phyloP scores from a whole-genome alignment of 2,329 filamentous ascomycete genomes.

The Botryotinia globosa region DNA sequence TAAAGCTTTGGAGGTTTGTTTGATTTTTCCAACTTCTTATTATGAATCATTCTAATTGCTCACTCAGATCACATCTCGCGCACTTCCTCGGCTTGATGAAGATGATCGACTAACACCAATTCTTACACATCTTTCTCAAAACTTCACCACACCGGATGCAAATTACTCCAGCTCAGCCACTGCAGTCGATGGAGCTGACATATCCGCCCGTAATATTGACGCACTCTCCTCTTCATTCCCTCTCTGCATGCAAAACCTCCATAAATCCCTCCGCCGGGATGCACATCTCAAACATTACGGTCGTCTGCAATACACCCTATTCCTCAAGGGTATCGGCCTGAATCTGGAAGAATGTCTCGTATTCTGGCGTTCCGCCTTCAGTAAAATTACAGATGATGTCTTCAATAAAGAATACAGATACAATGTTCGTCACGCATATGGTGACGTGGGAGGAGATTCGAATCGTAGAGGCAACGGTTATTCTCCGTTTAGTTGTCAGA shows the following conservation, averaged over 20 bases:
- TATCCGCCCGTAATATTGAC: conserved; percentile 78
- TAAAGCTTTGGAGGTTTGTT: conserved; percentile 77
- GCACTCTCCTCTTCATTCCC: conserved; percentile 78
- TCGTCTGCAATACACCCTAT: conserved; percentile 90
- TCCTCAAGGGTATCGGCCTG: conserved; percentile 92
- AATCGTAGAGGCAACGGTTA: conserved; percentile 86
- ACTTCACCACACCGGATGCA: conserved; percentile 88
- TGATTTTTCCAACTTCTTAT: conserved; percentile 26
- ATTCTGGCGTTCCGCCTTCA: conserved; percentile 89
- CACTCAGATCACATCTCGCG: conserved; percentile 75
- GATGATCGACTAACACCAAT: conserved; percentile 84
- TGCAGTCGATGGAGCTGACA: conserved; percentile 66
- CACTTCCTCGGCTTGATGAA: conserved; percentile 88
- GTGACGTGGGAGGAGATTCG: conserved; percentile 88
- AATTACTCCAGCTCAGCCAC: conserved; percentile 67
- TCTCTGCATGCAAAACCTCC: conserved; percentile 90
- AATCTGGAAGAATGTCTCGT: conserved; percentile 85
- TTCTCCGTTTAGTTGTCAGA: conserved; percentile 89
- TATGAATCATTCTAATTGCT: conserved; percentile 9
- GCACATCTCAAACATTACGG: conserved; percentile 91
- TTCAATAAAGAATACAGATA: conserved; percentile 99
- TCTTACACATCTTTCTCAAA: conserved; percentile 82
- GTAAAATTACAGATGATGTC: conserved; percentile 82
- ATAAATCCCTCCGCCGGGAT: conserved; percentile 80
- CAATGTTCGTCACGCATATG: conserved; percentile 92